A percentile compares a stretch with the other conserved stretches of the same genome.
phyloP scores from a whole-genome alignment of 495 filamentous ascomycete species.

The Neurospora sp. region DNA sequence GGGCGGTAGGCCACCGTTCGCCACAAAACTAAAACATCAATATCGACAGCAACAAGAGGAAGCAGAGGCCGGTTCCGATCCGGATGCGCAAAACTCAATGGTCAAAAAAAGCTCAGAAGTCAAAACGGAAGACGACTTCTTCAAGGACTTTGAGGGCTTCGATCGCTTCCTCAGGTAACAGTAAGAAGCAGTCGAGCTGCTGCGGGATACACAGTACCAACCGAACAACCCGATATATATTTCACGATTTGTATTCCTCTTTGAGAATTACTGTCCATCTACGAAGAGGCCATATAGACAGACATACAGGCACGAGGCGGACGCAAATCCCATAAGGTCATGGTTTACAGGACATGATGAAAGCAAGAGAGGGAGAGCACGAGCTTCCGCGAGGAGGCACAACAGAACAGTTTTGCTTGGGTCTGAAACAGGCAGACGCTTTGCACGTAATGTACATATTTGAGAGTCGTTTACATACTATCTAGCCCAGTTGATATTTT shows the following conservation, averaged over 20 bases:
- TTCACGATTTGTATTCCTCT: background rate
- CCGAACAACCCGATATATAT: background rate
- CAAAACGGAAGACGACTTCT: background rate
- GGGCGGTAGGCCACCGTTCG: background rate
- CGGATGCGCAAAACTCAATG: background rate
- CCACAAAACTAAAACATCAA: background rate
- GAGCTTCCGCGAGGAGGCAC: background rate
- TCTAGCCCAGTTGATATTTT: background rate
- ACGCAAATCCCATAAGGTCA: background rate
- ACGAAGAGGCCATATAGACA: no score
- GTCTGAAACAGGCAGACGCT: background rate
- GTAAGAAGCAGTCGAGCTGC: background rate
- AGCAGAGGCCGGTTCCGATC: background rate
- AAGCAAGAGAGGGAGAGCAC: background rate
- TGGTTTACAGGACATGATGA: background rate
- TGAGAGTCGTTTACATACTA: background rate
- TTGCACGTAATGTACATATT: background rate
- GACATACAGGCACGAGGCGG: background rate
- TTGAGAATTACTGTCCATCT: no score
- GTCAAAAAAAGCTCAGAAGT: background rate
- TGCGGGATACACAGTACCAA: background rate
- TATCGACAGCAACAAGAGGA: background rate
- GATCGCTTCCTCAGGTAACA: background rate
- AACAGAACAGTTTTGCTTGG: background rate
- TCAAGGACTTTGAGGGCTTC: background rate